Conservation (phyloP, 768 basidiomycete species). For the Fomitopsis pulvina region DNA sequence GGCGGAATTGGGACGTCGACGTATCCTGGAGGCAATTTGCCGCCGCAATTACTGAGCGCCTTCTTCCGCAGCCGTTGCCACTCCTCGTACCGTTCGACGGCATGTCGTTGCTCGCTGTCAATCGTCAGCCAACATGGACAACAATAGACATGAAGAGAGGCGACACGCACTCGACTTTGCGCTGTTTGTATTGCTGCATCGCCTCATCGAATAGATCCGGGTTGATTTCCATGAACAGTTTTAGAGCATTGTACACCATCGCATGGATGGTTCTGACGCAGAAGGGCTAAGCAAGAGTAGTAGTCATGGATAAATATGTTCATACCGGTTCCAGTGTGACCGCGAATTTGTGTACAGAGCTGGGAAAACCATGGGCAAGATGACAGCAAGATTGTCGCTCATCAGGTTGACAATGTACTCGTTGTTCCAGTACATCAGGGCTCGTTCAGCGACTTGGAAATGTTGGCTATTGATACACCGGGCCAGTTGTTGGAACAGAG, state of each 20-base stretch:
- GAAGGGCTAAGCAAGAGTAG: constrained; percentile 8
- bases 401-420: constrained; percentile 99
- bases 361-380: constrained; percentile 96
- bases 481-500: constrained; percentile 89
- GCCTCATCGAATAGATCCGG: constrained; percentile 92
- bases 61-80: constrained; percentile 83
- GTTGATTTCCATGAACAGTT: constrained; percentile 99
- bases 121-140: background rate
- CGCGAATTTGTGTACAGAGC: constrained; percentile 94
- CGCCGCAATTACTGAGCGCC: constrained; percentile 66
- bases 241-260: constrained; percentile 98
- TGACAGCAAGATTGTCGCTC: constrained; percentile 86
- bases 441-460: constrained; percentile 98
- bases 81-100: constrained; percentile 76
- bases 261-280: constrained; percentile 88
- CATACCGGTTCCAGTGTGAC: constrained; percentile 97
- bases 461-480: constrained; percentile 99
- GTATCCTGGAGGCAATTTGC: constrained; percentile 66
- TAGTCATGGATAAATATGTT: constrained; percentile 2
- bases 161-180: constrained; percentile 59
- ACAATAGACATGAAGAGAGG: background rate
- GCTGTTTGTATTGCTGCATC: constrained; percentile 89
- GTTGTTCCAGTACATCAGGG: constrained; percentile 98
- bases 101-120: constrained; percentile 82
- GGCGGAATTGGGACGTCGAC: constrained; percentile 61